Conservation (phyloP, 768 basidiomycete species). For the Lyophyllum semitale region DNA sequence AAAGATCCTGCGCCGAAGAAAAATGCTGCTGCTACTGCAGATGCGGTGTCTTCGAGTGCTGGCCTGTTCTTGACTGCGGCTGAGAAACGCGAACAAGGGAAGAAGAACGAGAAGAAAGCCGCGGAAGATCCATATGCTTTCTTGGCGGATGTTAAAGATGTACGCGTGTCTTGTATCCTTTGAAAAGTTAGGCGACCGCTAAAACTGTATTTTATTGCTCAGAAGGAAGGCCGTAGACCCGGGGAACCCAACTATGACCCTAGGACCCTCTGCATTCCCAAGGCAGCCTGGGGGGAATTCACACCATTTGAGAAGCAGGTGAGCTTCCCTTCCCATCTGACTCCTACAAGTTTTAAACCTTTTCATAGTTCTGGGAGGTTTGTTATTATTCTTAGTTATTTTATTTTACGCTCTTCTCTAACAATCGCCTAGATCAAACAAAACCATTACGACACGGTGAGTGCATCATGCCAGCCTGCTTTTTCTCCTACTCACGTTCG, state of each 20-base stretch:
- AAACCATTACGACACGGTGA: slow-evolving; percentile 92
- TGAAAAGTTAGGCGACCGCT: background rate
- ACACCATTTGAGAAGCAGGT: slow-evolving; percentile 96
- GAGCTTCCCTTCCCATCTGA: slow-evolving; percentile 11
- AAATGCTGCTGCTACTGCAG: slow-evolving; percentile 13
- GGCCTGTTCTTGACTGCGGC: slow-evolving; percentile 78
- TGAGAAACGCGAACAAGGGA: slow-evolving; percentile 71
- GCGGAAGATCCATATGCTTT: slow-evolving; percentile 79
- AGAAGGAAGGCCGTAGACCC: slow-evolving; percentile 83
- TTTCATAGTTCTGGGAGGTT: slow-evolving; percentile 72
- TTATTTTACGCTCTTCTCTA: background rate
- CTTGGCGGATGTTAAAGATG: slow-evolving; percentile 72
- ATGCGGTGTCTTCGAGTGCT: slow-evolving; percentile 25
- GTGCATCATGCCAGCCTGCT: slow-evolving; percentile 11
- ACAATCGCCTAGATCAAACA: slow-evolving; percentile 76
- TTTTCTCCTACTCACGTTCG: slow-evolving; percentile 16
- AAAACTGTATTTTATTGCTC: slow-evolving; percentile 7
- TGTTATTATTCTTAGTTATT: slow-evolving; percentile 21
- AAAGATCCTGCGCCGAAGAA: slow-evolving; percentile 27
- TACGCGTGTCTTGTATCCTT: slow-evolving; percentile 30
- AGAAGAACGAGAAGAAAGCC: slow-evolving; percentile 82
- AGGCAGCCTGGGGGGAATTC: slow-evolving; percentile 75
- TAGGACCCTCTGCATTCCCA: slow-evolving; percentile 81
- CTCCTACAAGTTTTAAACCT: slow-evolving; percentile 1
- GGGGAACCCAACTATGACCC: slow-evolving; percentile 90